A percentile compares a stretch with the other conserved stretches of the same genome.
phyloP scores from a whole-genome alignment of 495 filamentous ascomycete genomes.

The Tuber calosporum region DNA sequence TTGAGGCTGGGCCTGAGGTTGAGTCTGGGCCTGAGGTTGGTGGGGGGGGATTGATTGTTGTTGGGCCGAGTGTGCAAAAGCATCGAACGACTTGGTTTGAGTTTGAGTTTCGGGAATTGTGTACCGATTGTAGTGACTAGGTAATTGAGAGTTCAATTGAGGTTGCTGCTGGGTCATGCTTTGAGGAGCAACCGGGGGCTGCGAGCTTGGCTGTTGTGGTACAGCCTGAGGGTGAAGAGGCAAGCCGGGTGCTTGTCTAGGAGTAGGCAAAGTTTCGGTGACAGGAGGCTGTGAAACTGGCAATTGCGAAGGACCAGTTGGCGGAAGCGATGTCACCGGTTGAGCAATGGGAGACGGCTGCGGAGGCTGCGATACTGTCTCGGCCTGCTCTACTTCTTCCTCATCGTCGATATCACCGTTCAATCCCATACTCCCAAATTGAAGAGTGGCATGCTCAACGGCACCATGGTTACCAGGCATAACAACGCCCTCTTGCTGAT shows the following conservation, averaged over 20 bases:
- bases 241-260: conserved; percentile 62
- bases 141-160: conserved; percentile 41
- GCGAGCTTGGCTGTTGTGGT: conserved; percentile 36
- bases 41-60: conserved; percentile 46
- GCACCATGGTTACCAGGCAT: conserved; percentile 94
- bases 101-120: conserved; percentile 54
- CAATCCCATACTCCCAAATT: conserved; percentile 92
- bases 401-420: conserved; percentile 91
- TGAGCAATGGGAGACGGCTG: conserved; percentile 87
- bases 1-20: conserved; percentile 50
- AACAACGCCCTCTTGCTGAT: conserved; percentile 93
- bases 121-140: conserved; percentile 64
- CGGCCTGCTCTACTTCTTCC: conserved; percentile 90
- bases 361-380: conserved; percentile 89
- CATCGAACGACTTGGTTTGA: conserved; percentile 75
- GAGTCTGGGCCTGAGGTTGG: conserved; percentile 56
- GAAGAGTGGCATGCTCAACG: conserved; percentile 86
- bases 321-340: conserved; percentile 83
- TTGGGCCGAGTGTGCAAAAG: conserved; percentile 80
- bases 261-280: conserved; percentile 55
- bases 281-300: conserved; percentile 50
- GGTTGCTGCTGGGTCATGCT: conserved; percentile 42
- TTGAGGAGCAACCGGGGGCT: conserved; percentile 49
- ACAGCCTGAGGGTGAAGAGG: conserved; percentile 57
- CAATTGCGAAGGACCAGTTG: conserved; percentile 50